phyloP scores from a whole-genome alignment of 2,329 filamentous ascomycete genomes.

The Fusarium oxysporum region DNA sequence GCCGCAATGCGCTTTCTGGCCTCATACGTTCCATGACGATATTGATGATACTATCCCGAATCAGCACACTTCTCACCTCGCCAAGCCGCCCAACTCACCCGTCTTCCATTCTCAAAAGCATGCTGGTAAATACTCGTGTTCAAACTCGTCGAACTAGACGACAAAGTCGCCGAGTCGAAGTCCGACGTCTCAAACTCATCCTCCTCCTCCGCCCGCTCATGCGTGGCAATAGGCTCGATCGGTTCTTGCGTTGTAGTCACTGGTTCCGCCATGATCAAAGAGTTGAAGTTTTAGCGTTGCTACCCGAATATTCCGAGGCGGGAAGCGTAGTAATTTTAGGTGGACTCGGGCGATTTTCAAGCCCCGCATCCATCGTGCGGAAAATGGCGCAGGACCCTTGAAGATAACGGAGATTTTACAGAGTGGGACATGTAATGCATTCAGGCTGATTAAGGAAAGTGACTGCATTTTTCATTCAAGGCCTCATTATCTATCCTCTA shows the following conservation, averaged over 20 bases:
- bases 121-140: conserved; percentile 42
- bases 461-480: neutral
- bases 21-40: conserved; percentile 38
- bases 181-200: conserved; percentile 39
- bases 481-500: neutral
- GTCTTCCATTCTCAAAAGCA: conserved; percentile 41
- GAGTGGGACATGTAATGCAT: neutral
- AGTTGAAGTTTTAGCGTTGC: neutral
- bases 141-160: conserved; percentile 35
- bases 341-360: neutral
- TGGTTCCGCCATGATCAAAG: conserved; percentile 9
- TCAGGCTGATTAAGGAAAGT: neutral
- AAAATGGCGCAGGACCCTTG: conserved; percentile 24
- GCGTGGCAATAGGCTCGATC: conserved; percentile 18
- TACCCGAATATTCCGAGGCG: neutral
- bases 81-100: neutral
- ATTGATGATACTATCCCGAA: conserved; percentile 34
- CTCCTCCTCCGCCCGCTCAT: conserved; percentile 23
- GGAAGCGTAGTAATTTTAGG: neutral
- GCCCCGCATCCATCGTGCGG: conserved; percentile 4
- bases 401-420: neutral
- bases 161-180: conserved; percentile 26
- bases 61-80: neutral
- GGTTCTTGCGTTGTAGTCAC: neutral
- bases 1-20: accelerated